Base-by-base conservation (phyloP, 2,329 filamentous ascomycete genomes). In the Fusarium abutilonis region DNA sequence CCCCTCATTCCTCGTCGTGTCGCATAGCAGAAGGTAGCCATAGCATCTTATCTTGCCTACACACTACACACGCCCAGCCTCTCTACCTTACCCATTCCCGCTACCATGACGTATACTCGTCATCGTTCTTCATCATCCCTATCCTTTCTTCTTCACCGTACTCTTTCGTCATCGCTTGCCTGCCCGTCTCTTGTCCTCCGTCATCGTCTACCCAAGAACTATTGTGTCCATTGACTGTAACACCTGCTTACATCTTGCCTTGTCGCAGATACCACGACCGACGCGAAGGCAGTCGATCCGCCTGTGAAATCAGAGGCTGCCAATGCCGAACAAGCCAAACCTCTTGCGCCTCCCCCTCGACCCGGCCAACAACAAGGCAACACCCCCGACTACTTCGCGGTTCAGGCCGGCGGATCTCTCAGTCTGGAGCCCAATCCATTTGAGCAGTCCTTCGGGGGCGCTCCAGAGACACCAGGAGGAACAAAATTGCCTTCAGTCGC, bases 341-440 rank as follows among this genome's bases (percentile, higher is more conserved):
- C 88, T 52, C 83, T 92, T 72, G 87, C 88, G 66, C 89, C 89
- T 67, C 89, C 89, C 52, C 89, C 89, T 56, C 88, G 88, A 76
- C 85, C 87, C 52, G 79, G 78, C 63, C 83, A 84, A 72, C 74
- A 78, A 60, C 73, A 72, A 70, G 77, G 79, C 56, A 76, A 78
- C 68, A 85, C 85, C 9, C 83, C 86, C 42, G 89, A 92, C 72
- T 92, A 90, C 77, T 92, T 92, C 75, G 83, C 84, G 48, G 82
- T 80, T 56, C 80, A 84, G 62, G 83, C 73, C 60, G 77, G 74
- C 70, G 81, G 78, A 67, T 83, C 82, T 49, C 77, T 93, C 74
- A 89, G 86, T 70, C 85, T 90, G 75, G 95, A 98, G 80, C 93
- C 93, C 58, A 98, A 99, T 77, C 94, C 95, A 9, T 98, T 99